Evolutionary conservation across 208 protist genomes (phyloP).

Genomic region (Histomonas meleagridis): DNA sequence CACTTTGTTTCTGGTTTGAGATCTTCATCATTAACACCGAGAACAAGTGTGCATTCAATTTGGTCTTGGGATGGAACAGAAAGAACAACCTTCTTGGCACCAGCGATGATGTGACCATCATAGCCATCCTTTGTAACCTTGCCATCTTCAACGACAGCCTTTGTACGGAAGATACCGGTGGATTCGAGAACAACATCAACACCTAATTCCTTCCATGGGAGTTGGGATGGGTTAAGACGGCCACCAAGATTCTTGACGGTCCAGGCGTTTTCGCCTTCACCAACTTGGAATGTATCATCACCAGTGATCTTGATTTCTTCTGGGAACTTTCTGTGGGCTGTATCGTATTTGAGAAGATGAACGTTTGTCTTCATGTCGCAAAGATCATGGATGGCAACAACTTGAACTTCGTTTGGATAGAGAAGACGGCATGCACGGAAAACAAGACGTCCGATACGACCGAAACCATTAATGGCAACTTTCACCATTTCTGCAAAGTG

Average conservation of each 20-base stretch:
- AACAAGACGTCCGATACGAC: constrained; percentile 61
- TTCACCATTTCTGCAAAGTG: too few species aligned
- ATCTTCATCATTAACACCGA: constrained; percentile 87
- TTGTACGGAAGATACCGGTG: constrained; percentile 86
- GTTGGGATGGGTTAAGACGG: constrained; percentile 62
- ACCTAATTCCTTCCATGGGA: constrained; percentile 73
- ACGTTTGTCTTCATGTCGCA: constrained; percentile 44
- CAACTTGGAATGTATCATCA: neutral
- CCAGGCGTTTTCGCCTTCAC: neutral
- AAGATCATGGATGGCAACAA: constrained; percentile 62
- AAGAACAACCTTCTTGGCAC: constrained; percentile 94
- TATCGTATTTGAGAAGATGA: constrained; percentile 61
- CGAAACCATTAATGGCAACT: constrained; percentile 64
- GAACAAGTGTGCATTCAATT: constrained; percentile 80
- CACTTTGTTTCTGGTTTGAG: neutral
- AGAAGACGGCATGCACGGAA: constrained; percentile 46
- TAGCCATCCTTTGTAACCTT: constrained; percentile 50
- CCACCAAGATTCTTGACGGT: constrained; percentile 28
- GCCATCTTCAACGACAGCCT: constrained; percentile 72
- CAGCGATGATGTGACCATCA: constrained; percentile 47
- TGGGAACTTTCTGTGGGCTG: constrained; percentile 54
- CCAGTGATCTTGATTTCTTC: constrained; percentile 46
- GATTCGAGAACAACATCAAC: constrained; percentile 92
- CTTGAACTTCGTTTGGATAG: constrained; percentile 41
- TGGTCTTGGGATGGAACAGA: constrained; percentile 85